A percentile compares a stretch with the other conserved stretches of the same genome.
Evolutionary conservation across 148 eudicot genomes (phyloP).

Genomic region (Polygonum maritimum): DNA sequence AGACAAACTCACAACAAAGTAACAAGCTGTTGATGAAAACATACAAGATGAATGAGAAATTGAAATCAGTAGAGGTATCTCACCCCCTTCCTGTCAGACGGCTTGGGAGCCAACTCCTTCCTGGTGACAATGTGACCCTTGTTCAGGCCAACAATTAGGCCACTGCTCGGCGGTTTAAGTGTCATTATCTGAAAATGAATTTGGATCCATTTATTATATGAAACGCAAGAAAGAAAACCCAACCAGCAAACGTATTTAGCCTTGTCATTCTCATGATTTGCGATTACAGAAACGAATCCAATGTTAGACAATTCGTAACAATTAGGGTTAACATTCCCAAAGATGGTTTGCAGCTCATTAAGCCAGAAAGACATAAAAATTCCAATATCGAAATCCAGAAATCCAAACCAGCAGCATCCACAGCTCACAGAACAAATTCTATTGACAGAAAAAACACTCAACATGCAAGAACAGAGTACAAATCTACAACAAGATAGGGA

Average conservation of each 20-base stretch:
- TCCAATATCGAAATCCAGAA: neutral
- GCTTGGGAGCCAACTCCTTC: slow-evolving; percentile 32
- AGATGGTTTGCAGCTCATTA: neutral
- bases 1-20: neutral
- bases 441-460: neutral
- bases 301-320: neutral
- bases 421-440: neutral
- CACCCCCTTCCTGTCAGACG: slow-evolving; percentile 41
- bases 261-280: neutral
- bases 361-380: neutral
- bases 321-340: neutral
- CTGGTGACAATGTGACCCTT: slow-evolving; percentile 37
- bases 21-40: neutral
- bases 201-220: neutral
- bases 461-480: neutral
- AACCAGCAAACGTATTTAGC: neutral
- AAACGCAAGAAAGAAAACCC: neutral
- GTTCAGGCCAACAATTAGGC: slow-evolving; percentile 38
- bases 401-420: neutral
- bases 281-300: neutral
- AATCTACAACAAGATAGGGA: neutral
- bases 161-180: slow-evolving; percentile 31
- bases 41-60: neutral
- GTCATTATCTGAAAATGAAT: slow-evolving; percentile 25
- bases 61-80: neutral